Base-by-base conservation (phyloP, 768 basidiomycete species). In the Rossbeevera mucosa region DNA sequence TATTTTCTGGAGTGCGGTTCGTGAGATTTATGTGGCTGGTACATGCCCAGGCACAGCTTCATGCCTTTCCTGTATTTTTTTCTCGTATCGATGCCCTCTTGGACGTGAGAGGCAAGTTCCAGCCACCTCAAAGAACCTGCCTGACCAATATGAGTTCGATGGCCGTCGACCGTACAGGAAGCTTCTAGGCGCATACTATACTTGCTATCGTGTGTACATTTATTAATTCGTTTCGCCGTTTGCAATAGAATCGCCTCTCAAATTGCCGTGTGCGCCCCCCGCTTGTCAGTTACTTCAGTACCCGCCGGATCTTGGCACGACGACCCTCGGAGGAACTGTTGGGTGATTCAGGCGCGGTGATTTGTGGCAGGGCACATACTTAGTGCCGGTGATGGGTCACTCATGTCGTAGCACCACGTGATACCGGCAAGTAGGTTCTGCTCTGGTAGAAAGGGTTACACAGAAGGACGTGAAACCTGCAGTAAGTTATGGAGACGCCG, bases 381-480 rank as follows among this genome's bases (percentile, higher is more conserved):
- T 41, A 36, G 46, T 26, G 20, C 33, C 33, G 33, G 13, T 38
- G 40, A 28, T 21, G 51, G 24, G 28, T 11, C 28, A 28, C 29
- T 26, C 43, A 48, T 57, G 52, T 41, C 44, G 20, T 55, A 50
- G 43, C 9, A 9, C 48, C 63, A 60, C 52, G 63, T 60, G 63
- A 64, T 60, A n/a, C 51, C 63, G 64, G 63, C 61, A 66, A 64
- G 58, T 56, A 63, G 48, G 63, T 59, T 62, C 20, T 20, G 51
- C 59, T 51, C 46, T 43, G 45, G 44, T 21, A 47, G 46, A 57
- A 64, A 61, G 55, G 59, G 55, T 52, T 48, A 29, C 25, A 28
- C 21, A 43, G 42, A 22, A n/a, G 21, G 48, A 56, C 44, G 51
- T 63, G 62, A 63, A 63, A 65, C 63, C 60, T 21, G 8, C 41